Percentiles rank a stretch among this genome's conserved stretches.
phyloP scores from a whole-genome alignment of 441 rosid species.

The Erodium texanum region DNA sequence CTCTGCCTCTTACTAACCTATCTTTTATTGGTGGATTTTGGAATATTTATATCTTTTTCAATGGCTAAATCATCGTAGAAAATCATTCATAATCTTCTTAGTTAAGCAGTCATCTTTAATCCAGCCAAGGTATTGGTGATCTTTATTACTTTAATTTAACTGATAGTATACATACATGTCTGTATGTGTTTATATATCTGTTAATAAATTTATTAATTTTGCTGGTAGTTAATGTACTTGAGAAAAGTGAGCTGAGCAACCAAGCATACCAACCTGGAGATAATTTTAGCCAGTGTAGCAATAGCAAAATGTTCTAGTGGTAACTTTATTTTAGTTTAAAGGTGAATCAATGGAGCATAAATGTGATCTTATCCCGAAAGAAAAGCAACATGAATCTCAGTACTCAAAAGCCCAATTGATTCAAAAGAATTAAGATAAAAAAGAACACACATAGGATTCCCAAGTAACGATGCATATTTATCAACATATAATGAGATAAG shows the following conservation, averaged over 20 bases:
- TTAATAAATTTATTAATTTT: no score
- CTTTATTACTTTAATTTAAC: neutral
- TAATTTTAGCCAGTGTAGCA: no score
- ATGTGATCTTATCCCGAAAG: neutral
- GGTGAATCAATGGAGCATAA: neutral
- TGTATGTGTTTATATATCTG: no score
- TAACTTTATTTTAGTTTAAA: no score
- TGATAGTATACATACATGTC: neutral
- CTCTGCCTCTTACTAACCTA: neutral
- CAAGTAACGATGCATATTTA: neutral
- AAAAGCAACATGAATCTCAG: neutral
- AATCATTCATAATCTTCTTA: no score
- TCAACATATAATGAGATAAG: neutral
- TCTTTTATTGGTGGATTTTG: neutral
- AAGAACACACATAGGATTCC: neutral
- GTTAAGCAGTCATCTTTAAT: neutral
- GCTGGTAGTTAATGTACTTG: neutral
- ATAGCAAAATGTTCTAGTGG: no score
- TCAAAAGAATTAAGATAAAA: conserved; percentile 4
- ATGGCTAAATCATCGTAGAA: neutral
- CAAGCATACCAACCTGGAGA: no score
- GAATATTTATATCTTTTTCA: neutral
- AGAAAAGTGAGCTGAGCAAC: no score
- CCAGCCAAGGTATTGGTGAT: neutral
- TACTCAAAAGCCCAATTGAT: neutral